These are phyloP conservation scores for Trypanosoma lewisi DNA, from an alignment of 208 protist species.

Conservation along the genomic window DNA sequence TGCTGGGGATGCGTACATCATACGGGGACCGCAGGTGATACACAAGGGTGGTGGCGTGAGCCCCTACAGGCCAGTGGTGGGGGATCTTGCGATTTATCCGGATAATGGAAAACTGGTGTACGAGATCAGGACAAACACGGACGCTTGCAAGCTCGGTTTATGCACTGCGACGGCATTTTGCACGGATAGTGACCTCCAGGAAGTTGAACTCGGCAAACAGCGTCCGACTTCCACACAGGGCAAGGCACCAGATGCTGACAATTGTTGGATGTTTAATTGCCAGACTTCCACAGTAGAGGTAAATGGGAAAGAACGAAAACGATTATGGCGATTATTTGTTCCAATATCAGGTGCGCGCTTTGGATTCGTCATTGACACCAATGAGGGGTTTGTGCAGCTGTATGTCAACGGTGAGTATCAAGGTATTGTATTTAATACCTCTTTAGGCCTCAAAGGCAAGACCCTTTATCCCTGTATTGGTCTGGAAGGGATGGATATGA, in stretches of 20 bases:
- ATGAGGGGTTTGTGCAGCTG: conserved; percentile 74
- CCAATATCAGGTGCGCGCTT: conserved; percentile 56
- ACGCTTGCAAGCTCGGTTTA: conserved; percentile 73
- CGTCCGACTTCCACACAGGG: background rate
- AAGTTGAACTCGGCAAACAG: conserved; percentile 30
- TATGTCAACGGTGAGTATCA: conserved; percentile 78
- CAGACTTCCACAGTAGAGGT: conserved; percentile 74
- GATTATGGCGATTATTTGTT: conserved; percentile 76
- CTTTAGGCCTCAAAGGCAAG: conserved; percentile 51
- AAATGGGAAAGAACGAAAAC: conserved; percentile 57
- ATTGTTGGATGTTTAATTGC: conserved; percentile 57
- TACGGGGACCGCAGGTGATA: conserved; percentile 39
- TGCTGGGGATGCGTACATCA: conserved; percentile 46
- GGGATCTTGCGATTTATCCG: conserved; percentile 50
- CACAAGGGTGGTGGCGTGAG: conserved; percentile 57
- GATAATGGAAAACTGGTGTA: conserved; percentile 78
- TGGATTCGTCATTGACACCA: conserved; percentile 82
- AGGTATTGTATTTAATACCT: conserved; percentile 63
- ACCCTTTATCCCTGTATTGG: conserved; percentile 70
- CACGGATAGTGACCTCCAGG: conserved; percentile 32
- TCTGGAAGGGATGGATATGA: conserved; percentile 63
- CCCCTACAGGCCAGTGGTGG: conserved; percentile 65
- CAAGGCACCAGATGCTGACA: background rate
- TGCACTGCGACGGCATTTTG: conserved; percentile 50
- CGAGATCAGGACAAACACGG: conserved; percentile 73